Percentiles rank a stretch among this genome's conserved stretches.
Conservation (phyloP, 495 filamentous ascomycete genomes). For the Penicillium alfredii region DNA sequence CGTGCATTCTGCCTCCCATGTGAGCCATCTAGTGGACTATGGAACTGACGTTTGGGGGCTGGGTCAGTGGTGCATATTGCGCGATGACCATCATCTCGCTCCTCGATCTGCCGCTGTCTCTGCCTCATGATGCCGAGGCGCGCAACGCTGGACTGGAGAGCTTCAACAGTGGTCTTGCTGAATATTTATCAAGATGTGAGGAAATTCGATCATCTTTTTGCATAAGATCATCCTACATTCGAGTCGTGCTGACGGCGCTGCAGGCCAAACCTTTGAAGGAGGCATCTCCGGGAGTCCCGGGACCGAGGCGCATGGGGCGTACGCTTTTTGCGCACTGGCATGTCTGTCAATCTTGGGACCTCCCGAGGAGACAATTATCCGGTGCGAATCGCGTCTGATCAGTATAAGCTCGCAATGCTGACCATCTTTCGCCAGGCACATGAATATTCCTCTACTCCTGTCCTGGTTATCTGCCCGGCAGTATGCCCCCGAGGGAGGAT, state of each 20-base stretch:
- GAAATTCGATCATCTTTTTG: too few relatives aligned
- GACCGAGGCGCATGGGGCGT: conserved; percentile 89
- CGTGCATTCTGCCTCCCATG: conserved; percentile 13
- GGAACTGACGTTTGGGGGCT: conserved; percentile 11
- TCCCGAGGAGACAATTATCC: conserved; percentile 62
- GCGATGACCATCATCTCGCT: conserved; percentile 75
- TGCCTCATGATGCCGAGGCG: conserved; percentile 57
- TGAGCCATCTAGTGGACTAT: conserved; percentile 1
- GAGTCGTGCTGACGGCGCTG: conserved; percentile 7
- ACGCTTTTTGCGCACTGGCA: conserved; percentile 90
- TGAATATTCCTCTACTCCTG: conserved; percentile 70
- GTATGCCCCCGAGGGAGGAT: conserved; percentile 85
- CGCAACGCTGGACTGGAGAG: conserved; percentile 39
- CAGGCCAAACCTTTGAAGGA: conserved; percentile 91
- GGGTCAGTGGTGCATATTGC: conserved; percentile 84
- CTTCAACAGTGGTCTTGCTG: conserved; percentile 62
- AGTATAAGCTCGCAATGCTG: too few relatives aligned
- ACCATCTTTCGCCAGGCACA: conserved; percentile 46
- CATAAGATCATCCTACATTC: neutral
- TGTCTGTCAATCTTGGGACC: conserved; percentile 76
- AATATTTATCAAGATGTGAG: conserved; percentile 80
- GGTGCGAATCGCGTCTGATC: conserved; percentile 51
- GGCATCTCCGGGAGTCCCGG: conserved; percentile 78
- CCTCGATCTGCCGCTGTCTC: conserved; percentile 71
- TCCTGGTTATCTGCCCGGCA: conserved; percentile 87